Percentiles rank a stretch among this genome's conserved stretches.
phyloP scores from a whole-genome alignment of 192 early-diverging fungal species.

The Glomus cerebriforme region DNA sequence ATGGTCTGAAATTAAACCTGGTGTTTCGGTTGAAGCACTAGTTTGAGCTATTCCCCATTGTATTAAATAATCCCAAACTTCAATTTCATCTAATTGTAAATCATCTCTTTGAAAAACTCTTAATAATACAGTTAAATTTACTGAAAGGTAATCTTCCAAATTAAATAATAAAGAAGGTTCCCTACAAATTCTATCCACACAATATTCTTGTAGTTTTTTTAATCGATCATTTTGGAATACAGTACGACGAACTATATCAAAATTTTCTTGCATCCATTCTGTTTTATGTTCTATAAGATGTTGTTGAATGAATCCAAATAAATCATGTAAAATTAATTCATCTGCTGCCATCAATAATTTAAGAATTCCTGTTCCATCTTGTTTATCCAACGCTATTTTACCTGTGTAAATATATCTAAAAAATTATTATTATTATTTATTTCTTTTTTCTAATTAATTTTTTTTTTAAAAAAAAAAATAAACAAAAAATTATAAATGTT shows the following conservation, averaged over 20 bases:
- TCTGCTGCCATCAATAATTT: slow-evolving; percentile 23
- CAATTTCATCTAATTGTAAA: slow-evolving; percentile 21
- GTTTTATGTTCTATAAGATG: slow-evolving; percentile 7
- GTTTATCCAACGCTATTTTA: slow-evolving; percentile 2
- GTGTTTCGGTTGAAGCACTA: background rate
- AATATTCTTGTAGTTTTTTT: slow-evolving; percentile 22
- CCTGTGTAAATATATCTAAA: slow-evolving; percentile 23
- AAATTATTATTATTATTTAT: background rate
- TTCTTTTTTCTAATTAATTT: background rate
- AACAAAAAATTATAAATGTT: background rate
- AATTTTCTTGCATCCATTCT: slow-evolving; percentile 8
- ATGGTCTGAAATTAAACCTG: background rate
- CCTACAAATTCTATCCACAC: slow-evolving; percentile 18
- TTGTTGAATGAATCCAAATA: slow-evolving; percentile 13
- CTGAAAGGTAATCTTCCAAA: slow-evolving; percentile 2
- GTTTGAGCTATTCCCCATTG: slow-evolving; percentile 17
- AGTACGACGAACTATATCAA: background rate
- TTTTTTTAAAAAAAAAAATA: background rate
- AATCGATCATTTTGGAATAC: slow-evolving; percentile 18
- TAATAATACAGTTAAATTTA: slow-evolving; percentile 10
- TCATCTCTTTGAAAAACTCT: slow-evolving; percentile 21
- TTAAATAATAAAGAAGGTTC: slow-evolving; percentile 1
- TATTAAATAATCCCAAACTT: slow-evolving; percentile 22
- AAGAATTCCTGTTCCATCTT: slow-evolving; percentile 17
- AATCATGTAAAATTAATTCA: slow-evolving; percentile 6